A percentile compares a stretch with the other conserved stretches of the same genome.
Evolutionary conservation across 768 basidiomycete genomes (phyloP).

Genomic region (Amanita exitialis): DNA sequence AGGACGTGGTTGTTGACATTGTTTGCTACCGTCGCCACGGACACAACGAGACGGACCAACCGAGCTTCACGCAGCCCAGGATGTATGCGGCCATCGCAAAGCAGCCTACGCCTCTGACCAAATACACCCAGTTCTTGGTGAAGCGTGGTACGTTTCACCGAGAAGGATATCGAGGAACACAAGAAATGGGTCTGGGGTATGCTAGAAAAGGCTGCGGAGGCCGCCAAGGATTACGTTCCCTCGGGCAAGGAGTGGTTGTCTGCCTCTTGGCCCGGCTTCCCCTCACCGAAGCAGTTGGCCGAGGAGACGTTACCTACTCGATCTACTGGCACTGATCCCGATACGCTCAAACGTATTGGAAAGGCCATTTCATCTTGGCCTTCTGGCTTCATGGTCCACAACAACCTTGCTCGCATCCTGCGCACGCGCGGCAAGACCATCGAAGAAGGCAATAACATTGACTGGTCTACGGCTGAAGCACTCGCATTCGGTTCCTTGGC

Average conservation of each 20-base stretch:
- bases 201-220: constrained; percentile 94
- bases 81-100: constrained; percentile 98
- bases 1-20: constrained; percentile 96
- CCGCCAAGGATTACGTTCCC: constrained; percentile 90
- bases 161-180: constrained; percentile 95
- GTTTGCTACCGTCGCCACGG: constrained; percentile 98
- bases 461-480: constrained; percentile 98
- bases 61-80: constrained; percentile 94
- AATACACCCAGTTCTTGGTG: constrained; percentile 87
- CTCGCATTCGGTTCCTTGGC: constrained; percentile 92
- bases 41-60: constrained; percentile 99
- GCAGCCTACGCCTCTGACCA: constrained; percentile 84
- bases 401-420: constrained; percentile 91
- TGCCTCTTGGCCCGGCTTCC: constrained; percentile 97
- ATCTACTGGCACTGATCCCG: constrained; percentile 71
- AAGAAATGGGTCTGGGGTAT: constrained; percentile 99
- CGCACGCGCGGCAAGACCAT: constrained; percentile 80
- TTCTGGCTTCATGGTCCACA: constrained; percentile 76
- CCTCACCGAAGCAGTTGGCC: constrained; percentile 90
- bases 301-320: constrained; percentile 89
- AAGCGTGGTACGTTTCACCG: constrained; percentile 90
- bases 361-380: constrained; percentile 84
- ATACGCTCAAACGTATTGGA: constrained; percentile 74
- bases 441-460: constrained; percentile 85
- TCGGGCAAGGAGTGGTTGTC: constrained; percentile 97